Conservation (phyloP, 352 stramenopile species). For the Pythium biforme region DNA sequence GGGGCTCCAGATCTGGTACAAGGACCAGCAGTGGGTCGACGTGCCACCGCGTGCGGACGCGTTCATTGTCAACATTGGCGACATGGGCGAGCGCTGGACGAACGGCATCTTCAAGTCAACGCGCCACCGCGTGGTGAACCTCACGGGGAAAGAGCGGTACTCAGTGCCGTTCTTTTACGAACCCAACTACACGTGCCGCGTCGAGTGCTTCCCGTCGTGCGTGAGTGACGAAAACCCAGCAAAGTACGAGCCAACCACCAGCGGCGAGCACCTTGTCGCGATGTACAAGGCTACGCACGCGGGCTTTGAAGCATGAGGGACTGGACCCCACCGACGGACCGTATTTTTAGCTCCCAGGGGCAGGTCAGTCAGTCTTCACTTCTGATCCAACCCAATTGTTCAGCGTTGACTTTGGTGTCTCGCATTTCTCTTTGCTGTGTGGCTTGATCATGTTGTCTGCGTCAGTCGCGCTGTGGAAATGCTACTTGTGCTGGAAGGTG, state of each 20-base stretch:
- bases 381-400: not conserved
- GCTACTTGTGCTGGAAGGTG: constrained; percentile 41
- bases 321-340: not conserved
- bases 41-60: constrained; percentile 52
- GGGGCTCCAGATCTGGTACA: constrained; percentile 59
- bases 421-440: not conserved
- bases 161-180: constrained; percentile 84
- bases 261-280: constrained; percentile 67
- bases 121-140: constrained; percentile 64
- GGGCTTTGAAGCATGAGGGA: constrained; percentile 32
- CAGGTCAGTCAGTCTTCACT: not conserved
- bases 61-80: constrained; percentile 73
- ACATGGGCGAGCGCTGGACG: constrained; percentile 75
- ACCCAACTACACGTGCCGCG: constrained; percentile 65
- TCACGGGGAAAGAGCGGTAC: constrained; percentile 56
- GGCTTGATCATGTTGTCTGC: not conserved
- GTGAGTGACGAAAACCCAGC: constrained; percentile 41
- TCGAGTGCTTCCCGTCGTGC: constrained; percentile 63
- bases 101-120: constrained; percentile 70
- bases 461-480: constrained; percentile 29
- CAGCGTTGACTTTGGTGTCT: not conserved
- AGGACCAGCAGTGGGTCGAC: constrained; percentile 51
- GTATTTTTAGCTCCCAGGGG: constrained; percentile 5
- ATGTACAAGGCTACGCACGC: constrained; percentile 79
- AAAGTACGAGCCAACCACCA: constrained; percentile 68